Evolutionary conservation across 164 flowering plant species (phyloP).

Genomic region (Houttuynia cordata): DNA sequence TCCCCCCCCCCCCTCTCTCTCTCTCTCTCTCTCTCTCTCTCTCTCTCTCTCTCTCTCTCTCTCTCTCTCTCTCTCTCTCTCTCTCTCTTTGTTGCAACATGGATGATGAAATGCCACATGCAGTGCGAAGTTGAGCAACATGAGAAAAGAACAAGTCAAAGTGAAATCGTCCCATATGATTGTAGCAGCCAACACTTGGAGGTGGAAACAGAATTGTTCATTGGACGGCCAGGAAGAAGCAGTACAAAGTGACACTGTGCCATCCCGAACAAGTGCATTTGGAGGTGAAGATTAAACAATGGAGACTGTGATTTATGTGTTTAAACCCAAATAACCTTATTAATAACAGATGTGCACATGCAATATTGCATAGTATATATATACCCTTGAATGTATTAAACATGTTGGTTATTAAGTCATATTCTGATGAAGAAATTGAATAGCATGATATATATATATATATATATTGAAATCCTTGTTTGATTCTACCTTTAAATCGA

Average conservation of each 20-base stretch:
- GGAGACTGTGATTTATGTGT: neutral
- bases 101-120: neutral
- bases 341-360: neutral
- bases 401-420: neutral
- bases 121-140: conserved; percentile 3
- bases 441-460: no score
- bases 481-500: no score
- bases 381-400: neutral
- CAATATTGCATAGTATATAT: neutral
- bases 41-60: no score
- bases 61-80: no score
- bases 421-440: neutral
- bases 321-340: neutral
- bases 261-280: neutral
- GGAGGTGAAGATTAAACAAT: neutral
- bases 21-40: no score
- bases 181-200: conserved; percentile 4
- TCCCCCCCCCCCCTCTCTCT: neutral
- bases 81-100: no score
- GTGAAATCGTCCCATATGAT: conserved; percentile 1
- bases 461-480: no score
- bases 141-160: neutral
- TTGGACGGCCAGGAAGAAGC: conserved; percentile 10
- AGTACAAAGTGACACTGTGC: neutral
- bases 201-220: conserved; percentile 21